A percentile compares a stretch with the other conserved stretches of the same genome.
Evolutionary conservation across 768 basidiomycete species (phyloP).

Genomic region (Hemileccinum rubropunctum): DNA sequence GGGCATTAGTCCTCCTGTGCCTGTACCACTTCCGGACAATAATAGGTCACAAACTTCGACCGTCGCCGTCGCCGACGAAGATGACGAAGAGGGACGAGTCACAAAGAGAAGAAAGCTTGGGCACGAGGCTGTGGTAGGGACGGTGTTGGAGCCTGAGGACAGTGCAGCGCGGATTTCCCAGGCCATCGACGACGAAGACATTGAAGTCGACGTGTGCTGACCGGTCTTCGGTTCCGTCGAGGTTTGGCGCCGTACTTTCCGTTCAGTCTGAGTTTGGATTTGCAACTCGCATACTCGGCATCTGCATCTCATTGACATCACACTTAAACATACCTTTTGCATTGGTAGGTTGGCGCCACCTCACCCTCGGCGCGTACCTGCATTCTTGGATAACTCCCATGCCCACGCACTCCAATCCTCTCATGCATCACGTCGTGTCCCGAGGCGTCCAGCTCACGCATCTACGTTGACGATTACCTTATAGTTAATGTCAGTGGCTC

Average conservation of each 20-base stretch:
- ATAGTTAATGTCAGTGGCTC: constrained; percentile 17
- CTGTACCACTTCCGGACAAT: constrained; percentile 30
- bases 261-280: constrained; percentile 2
- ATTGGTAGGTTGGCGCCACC: constrained; percentile 5
- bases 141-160: constrained; percentile 1
- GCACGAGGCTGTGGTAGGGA: constrained; percentile 1
- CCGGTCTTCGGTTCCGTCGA: background rate
- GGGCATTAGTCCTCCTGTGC: constrained; percentile 25
- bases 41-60: constrained; percentile 46
- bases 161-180: constrained; percentile 6
- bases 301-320: constrained; percentile 13
- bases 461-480: constrained; percentile 17
- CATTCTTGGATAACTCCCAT: constrained; percentile 21
- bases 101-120: constrained; percentile 51
- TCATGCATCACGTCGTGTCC: background rate
- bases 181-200: constrained; percentile 27
- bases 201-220: constrained; percentile 30
- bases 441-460: constrained; percentile 3
- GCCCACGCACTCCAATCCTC: background rate
- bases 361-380: constrained; percentile 7
- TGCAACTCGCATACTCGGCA: constrained; percentile 12
- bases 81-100: constrained; percentile 48
- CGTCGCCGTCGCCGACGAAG: constrained; percentile 59
- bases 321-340: constrained; percentile 19
- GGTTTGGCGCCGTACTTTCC: constrained; percentile 2